These are phyloP conservation scores for Microcera coccophila DNA, from an alignment of 2,329 filamentous ascomycete genomes.

Conservation along the genomic window DNA sequence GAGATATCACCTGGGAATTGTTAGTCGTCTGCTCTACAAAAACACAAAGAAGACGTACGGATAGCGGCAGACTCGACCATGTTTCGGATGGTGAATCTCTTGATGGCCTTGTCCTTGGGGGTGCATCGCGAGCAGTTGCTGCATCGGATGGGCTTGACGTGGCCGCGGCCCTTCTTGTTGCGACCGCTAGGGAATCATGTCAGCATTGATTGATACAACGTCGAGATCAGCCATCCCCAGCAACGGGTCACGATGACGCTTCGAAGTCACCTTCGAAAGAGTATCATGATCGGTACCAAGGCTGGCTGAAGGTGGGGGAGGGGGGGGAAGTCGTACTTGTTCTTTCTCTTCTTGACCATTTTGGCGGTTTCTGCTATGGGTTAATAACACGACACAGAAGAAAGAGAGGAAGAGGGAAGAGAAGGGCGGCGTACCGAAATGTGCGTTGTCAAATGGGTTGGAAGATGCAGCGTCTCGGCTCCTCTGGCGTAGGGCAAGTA, in stretches of 20 bases:
- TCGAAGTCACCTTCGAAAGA: constrained; percentile 11
- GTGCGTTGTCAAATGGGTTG: constrained; percentile 29
- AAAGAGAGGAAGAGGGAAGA: constrained; percentile 20
- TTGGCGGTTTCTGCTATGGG: constrained; percentile 51
- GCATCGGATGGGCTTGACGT: constrained; percentile 96
- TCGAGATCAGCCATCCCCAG: constrained; percentile 3
- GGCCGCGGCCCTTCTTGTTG: constrained; percentile 99
- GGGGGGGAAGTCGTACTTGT: constrained; percentile 50
- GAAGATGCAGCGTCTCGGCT: constrained; percentile 16
- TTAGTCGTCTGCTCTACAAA: background rate
- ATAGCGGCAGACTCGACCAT: constrained; percentile 99
- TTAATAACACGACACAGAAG: constrained; percentile 33
- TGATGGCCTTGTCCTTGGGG: constrained; percentile 99
- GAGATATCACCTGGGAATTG: constrained; percentile 87
- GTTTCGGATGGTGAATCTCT: constrained; percentile 99
- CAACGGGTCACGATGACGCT: constrained; percentile 1
- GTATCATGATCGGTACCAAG: constrained; percentile 15
- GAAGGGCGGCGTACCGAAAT: constrained; percentile 25
- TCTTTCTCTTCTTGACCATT: constrained; percentile 71
- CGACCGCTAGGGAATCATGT: constrained; percentile 64
- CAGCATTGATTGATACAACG: constrained; percentile 12
- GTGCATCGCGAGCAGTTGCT: constrained; percentile 76
- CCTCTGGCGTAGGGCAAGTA: background rate
- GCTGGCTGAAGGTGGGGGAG: constrained; percentile 5
- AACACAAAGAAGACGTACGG: constrained; percentile 63